These are phyloP conservation scores for Trifolium dubium DNA, from an alignment of 306 rosid genomes.

Conservation along the genomic window DNA sequence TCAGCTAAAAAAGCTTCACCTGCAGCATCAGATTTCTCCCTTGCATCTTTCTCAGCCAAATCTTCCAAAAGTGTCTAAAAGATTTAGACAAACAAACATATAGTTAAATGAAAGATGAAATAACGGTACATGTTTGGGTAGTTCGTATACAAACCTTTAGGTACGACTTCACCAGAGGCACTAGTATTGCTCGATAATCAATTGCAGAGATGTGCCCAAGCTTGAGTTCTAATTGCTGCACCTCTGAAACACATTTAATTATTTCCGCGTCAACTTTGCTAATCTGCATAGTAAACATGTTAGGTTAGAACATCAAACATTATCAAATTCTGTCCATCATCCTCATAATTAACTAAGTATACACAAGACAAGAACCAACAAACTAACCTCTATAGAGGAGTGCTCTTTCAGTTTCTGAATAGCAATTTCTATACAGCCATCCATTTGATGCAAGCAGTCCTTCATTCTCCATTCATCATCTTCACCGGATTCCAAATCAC, in stretches of 20 bases:
- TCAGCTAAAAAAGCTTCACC: constrained; percentile 97
- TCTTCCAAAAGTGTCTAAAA: constrained; percentile 82
- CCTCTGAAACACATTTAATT: constrained; percentile 70
- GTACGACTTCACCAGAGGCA: constrained; percentile 88
- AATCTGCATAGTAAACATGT: constrained; percentile 64
- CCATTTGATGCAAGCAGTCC: constrained; percentile 78
- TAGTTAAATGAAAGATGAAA: constrained; percentile 35
- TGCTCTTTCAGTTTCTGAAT: constrained; percentile 89
- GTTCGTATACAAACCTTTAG: constrained; percentile 74
- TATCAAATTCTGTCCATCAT: background rate
- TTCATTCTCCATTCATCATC: constrained; percentile 87
- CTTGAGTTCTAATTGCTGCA: constrained; percentile 87
- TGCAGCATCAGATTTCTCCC: constrained; percentile 91
- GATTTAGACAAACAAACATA: constrained; percentile 34
- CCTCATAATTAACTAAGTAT: constrained; percentile 30
- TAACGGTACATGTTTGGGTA: constrained; percentile 30
- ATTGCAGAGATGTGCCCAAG: constrained; percentile 77
- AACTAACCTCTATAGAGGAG: constrained; percentile 77
- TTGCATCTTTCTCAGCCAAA: constrained; percentile 95
- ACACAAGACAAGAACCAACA: constrained; percentile 33
- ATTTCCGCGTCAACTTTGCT: constrained; percentile 84
- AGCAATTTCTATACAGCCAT: constrained; percentile 75
- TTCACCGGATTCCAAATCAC: constrained; percentile 89
- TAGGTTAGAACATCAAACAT: constrained; percentile 41
- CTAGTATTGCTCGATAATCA: constrained; percentile 79